Evolutionary conservation across 1,139 yeast genomes (phyloP), one percentile per base, ranked within the genome.

Genomic region (Zhuliangozyma blackwelliae): DNA sequence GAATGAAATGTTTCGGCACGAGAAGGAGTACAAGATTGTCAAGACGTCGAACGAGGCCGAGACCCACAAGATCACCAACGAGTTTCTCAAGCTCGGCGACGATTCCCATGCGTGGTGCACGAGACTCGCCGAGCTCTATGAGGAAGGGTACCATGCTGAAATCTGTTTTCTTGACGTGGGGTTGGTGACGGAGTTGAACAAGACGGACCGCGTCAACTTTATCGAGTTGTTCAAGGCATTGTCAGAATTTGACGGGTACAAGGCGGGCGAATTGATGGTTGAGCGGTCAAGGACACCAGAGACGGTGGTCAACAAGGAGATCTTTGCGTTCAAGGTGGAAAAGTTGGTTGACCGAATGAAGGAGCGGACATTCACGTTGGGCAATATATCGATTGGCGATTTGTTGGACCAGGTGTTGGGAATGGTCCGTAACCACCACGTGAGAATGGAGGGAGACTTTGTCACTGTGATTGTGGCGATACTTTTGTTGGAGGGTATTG

Each of bases 381-480:
- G 98, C 0, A 85, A 88, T 37, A 84, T 94, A 19, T 84, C 94
- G 34, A 85, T 92, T 44, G 97, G 97, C 3, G 97, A 90, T 54
- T 68, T 94, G 42, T 67, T 92, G 40, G 94, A 89, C 48, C 85
- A 81, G 53, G 92, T 92, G 68, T 70, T 92, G 42, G 69, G 81
- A 2, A 89, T 92, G 97, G 97, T 94, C 12, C 72, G 97, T 40
- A 68, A 71, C 12, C 98, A 92, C 57, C 99, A 94, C 58, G 98
- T 92, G 16, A 74, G 97, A 54, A 86, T 94, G 96, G 99, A 92
- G 54, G 95, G 96, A 7, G 98, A 92, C 57, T 92, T 92, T 54
- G 82, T 92, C 33, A 88, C 96, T 21, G 96, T 94, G 22, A 85
- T 92, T 12, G 89, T 92, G 29, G 96, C 97, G 1, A 89, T 92